Base-by-base conservation (phyloP, 345 rosid genomes). In the Heritiera fomes region DNA sequence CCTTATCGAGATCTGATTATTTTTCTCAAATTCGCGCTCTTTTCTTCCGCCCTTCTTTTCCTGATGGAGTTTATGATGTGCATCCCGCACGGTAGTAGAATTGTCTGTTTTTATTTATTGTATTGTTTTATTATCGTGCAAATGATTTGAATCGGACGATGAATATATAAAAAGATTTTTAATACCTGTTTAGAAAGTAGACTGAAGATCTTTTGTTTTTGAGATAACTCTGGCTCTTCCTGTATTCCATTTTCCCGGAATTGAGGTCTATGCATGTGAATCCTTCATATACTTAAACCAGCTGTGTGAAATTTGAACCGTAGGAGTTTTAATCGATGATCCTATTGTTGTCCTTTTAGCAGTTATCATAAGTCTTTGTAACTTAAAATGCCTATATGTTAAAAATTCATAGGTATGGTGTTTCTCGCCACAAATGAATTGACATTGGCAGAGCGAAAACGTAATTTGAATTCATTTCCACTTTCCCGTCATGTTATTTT, bases 21-120 rank as follows among this genome's bases (percentile, higher is more conserved):
- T 38, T 30, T 10, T 45, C 55, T 63, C 32, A 60, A 60, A 10
- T 68, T 61, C 62, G 10, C 23, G 49, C 14, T 43, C 14, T 68
- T 79, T 58, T 30, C 13, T 55, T 55, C 3, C 6, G 20, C 60
- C 9, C 38, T 9, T 50, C 8, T 78, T 71, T 46, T 67, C 17
- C 43, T 15, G 40, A 60, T 68, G 20, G 78, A 77, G 73, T 77
- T 79, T 20, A 47, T 75, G 82, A 59, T 79, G 66, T 20, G 32
- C 52, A 32, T 45, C 30, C 49, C 3, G 18, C 20, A 69, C 5
- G 53, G n/a, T 45, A n/a, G 11, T 69, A 46, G 56, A 10, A 72
- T 55, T 55, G 7, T 55, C 8, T 73, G 8, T 40, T 55, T 40
- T n/a, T 43, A 20, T 67, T 41, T 71, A 34, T 34, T 12, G 10